Conservation (phyloP, 768 basidiomycete genomes). For the Rickenella mellea region DNA sequence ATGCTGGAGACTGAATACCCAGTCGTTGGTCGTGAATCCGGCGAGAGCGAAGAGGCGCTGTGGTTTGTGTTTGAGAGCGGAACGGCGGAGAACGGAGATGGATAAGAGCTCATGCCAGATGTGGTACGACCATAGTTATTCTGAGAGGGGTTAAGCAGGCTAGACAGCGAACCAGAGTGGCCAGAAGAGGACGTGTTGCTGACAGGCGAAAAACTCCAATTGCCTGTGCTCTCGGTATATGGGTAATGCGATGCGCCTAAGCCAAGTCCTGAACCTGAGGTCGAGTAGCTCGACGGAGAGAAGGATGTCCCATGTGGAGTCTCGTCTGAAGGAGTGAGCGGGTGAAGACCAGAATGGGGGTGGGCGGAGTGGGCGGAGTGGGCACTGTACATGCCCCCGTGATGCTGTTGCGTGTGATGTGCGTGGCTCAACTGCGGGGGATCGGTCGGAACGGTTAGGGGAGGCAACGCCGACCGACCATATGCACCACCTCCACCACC, state of each 20-base stretch:
- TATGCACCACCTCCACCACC: conserved; percentile 39
- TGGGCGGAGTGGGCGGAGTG: conserved; percentile 64
- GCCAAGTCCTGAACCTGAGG: not conserved
- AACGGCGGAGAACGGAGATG: conserved; percentile 60
- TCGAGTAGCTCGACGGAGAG: not conserved
- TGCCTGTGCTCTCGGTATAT: conserved; percentile 49
- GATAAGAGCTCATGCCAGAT: conserved; percentile 64
- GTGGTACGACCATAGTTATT: conserved; percentile 37
- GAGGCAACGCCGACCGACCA: conserved; percentile 56
- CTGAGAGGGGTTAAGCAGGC: conserved; percentile 62
- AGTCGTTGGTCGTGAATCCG: conserved; percentile 78
- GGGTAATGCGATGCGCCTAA: conserved; percentile 44
- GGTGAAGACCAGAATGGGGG: too few species aligned
- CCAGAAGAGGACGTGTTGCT: conserved; percentile 42
- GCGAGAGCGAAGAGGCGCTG: conserved; percentile 63
- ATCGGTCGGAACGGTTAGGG: conserved; percentile 76
- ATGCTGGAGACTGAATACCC: conserved; percentile 83
- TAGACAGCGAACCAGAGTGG: conserved; percentile 68
- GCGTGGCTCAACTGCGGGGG: conserved; percentile 40
- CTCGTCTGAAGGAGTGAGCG: not conserved
- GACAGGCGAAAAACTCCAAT: conserved; percentile 38
- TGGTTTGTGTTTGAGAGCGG: conserved; percentile 60
- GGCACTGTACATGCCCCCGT: conserved; percentile 41
- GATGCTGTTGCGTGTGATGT: conserved; percentile 25
- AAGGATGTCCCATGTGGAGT: not conserved